Percentiles rank a stretch among this genome's conserved stretches.
phyloP scores from a whole-genome alignment of 495 filamentous ascomycete genomes.

The Daldinia loculata region DNA sequence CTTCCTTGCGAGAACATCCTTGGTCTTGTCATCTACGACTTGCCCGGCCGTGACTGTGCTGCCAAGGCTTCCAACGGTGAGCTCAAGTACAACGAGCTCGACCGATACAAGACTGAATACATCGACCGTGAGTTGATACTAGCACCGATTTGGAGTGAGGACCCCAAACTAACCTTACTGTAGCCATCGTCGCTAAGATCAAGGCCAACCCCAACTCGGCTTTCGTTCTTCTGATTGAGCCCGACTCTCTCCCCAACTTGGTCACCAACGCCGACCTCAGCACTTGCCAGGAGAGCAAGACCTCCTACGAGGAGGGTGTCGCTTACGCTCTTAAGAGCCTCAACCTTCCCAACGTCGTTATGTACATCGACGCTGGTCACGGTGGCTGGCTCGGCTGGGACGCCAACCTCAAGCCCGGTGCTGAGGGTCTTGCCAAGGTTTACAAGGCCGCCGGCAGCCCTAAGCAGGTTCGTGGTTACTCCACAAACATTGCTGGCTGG shows the following conservation, averaged over 20 bases:
- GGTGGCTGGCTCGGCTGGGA: conserved; percentile 87
- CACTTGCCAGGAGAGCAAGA: conserved; percentile 69
- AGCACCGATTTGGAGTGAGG: conserved; percentile 29
- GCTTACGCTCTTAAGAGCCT: conserved; percentile 76
- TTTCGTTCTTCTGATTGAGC: conserved; percentile 69
- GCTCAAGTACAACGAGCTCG: conserved; percentile 68
- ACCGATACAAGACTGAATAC: conserved; percentile 72
- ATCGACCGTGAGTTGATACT: conserved; percentile 65
- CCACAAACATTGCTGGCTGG: conserved; percentile 83
- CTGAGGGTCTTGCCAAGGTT: conserved; percentile 70
- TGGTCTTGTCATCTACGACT: conserved; percentile 78
- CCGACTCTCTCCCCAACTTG: conserved; percentile 82
- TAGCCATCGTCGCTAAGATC: conserved; percentile 65
- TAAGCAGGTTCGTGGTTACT: conserved; percentile 72
- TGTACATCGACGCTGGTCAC: conserved; percentile 86
- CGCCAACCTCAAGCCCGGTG: conserved; percentile 77
- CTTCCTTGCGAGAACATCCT: conserved; percentile 65
- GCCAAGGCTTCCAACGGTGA: conserved; percentile 82
- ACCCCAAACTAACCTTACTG: conserved; percentile 34
- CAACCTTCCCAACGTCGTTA: conserved; percentile 79
- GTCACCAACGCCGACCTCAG: conserved; percentile 74
- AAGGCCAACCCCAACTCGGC: conserved; percentile 63
- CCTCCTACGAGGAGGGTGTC: conserved; percentile 72
- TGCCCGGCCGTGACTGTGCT: conserved; percentile 81
- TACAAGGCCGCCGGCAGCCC: conserved; percentile 73